These are phyloP conservation scores for Myxozyma neglecta DNA, from an alignment of 805 yeast genomes.

Conservation along the genomic window DNA sequence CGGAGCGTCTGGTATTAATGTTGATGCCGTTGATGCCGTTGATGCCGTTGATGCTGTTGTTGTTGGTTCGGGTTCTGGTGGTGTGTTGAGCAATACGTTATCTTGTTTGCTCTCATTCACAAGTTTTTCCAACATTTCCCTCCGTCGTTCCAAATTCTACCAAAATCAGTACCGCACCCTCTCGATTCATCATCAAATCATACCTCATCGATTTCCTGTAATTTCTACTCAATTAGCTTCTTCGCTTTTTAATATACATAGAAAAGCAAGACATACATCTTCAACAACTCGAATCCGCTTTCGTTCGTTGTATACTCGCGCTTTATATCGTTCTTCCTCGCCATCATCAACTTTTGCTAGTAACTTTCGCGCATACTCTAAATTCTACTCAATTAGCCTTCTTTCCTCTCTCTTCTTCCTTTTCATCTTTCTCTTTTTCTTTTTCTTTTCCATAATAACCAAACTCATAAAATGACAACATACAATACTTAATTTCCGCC, in stretches of 20 bases:
- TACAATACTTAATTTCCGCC: constrained; percentile 16
- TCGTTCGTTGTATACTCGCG: constrained; percentile 17
- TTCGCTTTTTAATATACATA: too few relatives aligned
- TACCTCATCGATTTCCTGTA: constrained; percentile 21
- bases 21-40: not conserved
- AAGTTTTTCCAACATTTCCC: not conserved
- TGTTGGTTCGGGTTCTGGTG: constrained; percentile 3
- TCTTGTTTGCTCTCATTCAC: too few relatives aligned
- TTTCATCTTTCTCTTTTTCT: not conserved
- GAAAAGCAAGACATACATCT: constrained; percentile 24
- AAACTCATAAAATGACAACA: not conserved
- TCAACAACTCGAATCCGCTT: constrained; percentile 25
- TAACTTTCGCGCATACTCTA: constrained; percentile 27
- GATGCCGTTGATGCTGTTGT: not conserved
- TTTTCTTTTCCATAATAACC: not conserved
- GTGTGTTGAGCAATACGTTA: too few relatives aligned
- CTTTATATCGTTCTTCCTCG: not conserved
- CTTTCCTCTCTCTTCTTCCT: not conserved
- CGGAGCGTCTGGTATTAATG: constrained; percentile 4
- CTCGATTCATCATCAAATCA: not conserved
- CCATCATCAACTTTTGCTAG: constrained; percentile 18
- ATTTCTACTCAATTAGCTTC: constrained; percentile 16
- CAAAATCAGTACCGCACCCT: not conserved
- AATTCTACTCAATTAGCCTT: constrained; percentile 4
- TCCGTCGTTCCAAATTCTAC: constrained; percentile 4